Base-by-base conservation (phyloP, 352 stramenopile species). In the Phytophthora lateralis region DNA sequence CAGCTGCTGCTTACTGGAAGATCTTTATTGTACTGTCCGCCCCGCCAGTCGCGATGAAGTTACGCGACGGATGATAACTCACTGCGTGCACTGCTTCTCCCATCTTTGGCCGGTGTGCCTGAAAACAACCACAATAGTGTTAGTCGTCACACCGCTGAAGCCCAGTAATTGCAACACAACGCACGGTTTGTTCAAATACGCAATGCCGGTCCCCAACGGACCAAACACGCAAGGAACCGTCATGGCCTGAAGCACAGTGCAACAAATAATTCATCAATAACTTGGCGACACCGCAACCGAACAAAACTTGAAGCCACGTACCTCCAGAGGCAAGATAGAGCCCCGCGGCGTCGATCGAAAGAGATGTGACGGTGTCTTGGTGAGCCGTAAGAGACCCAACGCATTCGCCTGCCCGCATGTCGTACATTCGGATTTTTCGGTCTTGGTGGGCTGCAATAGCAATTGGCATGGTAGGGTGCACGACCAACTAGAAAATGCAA, bases 21-120 rank as follows among this genome's bases (percentile, higher is more conserved):
- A 96, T 82, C 69, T 96, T 96, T 75, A 96, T 82, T 63, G 88
- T 78, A 73, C 85, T 85, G 55, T 96, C 87, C 5, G 87, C 87
- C 17, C 87, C 87, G 27, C 80, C 75, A 0, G 87, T 89, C 10
- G 87, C 87, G 43, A 96, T 83, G 50, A 89, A 93, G 59, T 90
- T 93, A 20, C 83, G 87, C 7, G 85, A 88, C 53, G 80, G 76
- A 35, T 96, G 87, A 58, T 90, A 94, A 30, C 60, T 68, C 15
- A 96, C 84, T 17, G 80, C 76, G 63, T 94, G 79, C 20, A 93
- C 63, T 21, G 87, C 85, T 71, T 96, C 87, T 4, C 76, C 73
- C 74, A 89, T 88, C 63, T 96, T 96, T 12, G 81, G 80, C 43
- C 85, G 83, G 61, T 96, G 84, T 14, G 71, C 82, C 85, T 94